Percentiles rank a stretch among this genome's conserved stretches.
These are phyloP conservation scores for Solanum ossicruentum DNA, from an alignment of 257 asterid genomes.

Conservation along the genomic window DNA sequence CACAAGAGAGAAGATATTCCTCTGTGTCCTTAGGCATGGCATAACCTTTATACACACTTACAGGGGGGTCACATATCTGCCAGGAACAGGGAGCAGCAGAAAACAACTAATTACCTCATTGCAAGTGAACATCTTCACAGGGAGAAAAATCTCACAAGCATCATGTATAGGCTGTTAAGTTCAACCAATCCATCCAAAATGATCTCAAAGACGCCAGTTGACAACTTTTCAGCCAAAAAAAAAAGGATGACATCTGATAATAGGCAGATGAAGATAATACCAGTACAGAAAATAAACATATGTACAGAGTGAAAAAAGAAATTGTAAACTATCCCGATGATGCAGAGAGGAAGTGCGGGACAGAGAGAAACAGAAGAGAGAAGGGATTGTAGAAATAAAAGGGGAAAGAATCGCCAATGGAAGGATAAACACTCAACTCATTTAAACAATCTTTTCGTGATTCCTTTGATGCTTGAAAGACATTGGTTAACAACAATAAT, in stretches of 20 bases:
- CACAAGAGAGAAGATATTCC: conserved; percentile 62
- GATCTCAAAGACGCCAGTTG: not conserved
- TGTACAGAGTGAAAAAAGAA: not conserved
- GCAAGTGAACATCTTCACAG: not conserved
- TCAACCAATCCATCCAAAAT: not conserved
- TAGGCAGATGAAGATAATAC: not conserved
- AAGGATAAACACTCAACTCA: not conserved
- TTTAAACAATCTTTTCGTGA: not conserved
- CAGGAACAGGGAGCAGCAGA: conserved; percentile 1
- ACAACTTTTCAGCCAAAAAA: not conserved
- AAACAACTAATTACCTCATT: not conserved
- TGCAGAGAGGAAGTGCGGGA: not conserved
- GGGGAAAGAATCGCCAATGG: not conserved
- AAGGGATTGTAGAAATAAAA: not conserved
- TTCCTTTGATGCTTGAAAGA: not conserved
- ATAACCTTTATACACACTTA: conserved; percentile 78
- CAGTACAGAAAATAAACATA: not conserved
- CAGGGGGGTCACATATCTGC: conserved; percentile 89
- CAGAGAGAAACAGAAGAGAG: not conserved
- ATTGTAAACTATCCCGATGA: not conserved
- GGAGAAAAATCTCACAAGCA: not conserved
- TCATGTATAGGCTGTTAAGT: not conserved
- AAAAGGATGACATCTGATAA: not conserved
- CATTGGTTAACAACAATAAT: not conserved
- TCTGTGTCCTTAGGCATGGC: conserved; percentile 78